Base-by-base conservation (phyloP, 139 green algal genomes). In the Coelastrella sp. region DNA sequence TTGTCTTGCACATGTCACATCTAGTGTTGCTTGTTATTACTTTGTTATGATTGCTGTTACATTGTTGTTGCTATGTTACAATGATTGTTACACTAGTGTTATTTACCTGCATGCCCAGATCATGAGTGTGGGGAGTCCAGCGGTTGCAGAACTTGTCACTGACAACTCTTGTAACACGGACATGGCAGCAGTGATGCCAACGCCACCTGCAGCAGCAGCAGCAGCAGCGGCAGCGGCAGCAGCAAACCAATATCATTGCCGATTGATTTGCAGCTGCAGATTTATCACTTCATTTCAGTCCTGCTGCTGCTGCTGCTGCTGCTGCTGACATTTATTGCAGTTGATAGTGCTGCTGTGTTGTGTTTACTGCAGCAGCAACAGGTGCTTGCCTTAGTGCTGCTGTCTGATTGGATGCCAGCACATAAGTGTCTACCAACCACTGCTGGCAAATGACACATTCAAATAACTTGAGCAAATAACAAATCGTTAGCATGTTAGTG, bases 161-260 rank as follows among this genome's bases (percentile, higher is more conserved):
- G 81, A 68, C 81, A 77, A 8, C 61, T 87, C 81, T n/a, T 87
- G 81, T 23, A 87, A 87, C 11, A 87, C 81, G 16, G 81, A 87
- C 16, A 87, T 61, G 17, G 81, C 81, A 3, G 81, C 81, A 32
- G 81, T 87, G 61, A 61, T 23, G 16, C 81, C 81, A 6, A 87
- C 81, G 32, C 81, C 81, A 78, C 81, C 81, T 87, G 59, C 60
- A 60, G 2, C 60, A 77, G 60, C 47, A 59, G 60, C 65, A 60
- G 47, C 60, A 86, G 6, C 23, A 22, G 19, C 54, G 32, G 80
- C 60, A 76, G 13, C 80, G 76, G 60, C n/a, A 68, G n/a, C 11
- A 61, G 5, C 6, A 59, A 17, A 80, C 5, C 16, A 57, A 2
- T 19, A 77, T 22, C 56, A 85, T 7, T 57, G 47, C 23, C n/a